Percentiles rank a stretch among this genome's conserved stretches.
phyloP scores from a whole-genome alignment of 2,329 filamentous ascomycete species.

The Colletotrichum sp. region DNA sequence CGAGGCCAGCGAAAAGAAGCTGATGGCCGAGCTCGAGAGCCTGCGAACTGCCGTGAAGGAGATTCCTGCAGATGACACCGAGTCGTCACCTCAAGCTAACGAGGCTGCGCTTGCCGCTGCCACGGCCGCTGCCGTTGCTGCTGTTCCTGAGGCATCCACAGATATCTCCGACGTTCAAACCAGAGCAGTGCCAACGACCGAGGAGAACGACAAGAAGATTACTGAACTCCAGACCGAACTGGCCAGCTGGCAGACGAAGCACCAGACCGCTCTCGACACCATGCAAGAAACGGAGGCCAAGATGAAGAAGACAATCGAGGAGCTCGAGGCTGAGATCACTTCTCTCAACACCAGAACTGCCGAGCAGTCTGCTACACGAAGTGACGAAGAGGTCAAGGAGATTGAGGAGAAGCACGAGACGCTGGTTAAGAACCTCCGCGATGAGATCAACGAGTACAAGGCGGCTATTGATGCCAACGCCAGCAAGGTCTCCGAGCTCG shows the following conservation, averaged over 20 bases:
- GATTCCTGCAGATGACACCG: background rate
- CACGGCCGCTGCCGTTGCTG: background rate
- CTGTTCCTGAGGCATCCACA: slow-evolving; percentile 13
- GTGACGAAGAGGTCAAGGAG: slow-evolving; percentile 51
- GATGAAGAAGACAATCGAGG: slow-evolving; percentile 73
- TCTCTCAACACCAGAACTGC: slow-evolving; percentile 58
- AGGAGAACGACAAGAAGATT: slow-evolving; percentile 62
- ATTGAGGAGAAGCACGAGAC: slow-evolving; percentile 61
- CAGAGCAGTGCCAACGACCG: slow-evolving; percentile 34
- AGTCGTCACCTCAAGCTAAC: background rate
- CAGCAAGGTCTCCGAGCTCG: slow-evolving; percentile 74
- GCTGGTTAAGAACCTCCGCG: slow-evolving; percentile 67
- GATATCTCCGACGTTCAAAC: slow-evolving; percentile 33
- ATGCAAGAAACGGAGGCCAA: slow-evolving; percentile 76
- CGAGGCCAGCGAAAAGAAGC: slow-evolving; percentile 74
- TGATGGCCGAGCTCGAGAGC: slow-evolving; percentile 72
- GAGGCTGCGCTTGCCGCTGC: slow-evolving; percentile 17
- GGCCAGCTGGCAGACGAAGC: slow-evolving; percentile 76
- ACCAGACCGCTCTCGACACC: slow-evolving; percentile 71
- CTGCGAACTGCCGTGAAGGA: slow-evolving; percentile 61
- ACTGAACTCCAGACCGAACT: slow-evolving; percentile 74
- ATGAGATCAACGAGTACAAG: slow-evolving; percentile 83
- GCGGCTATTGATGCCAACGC: slow-evolving; percentile 72
- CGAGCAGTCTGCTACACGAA: slow-evolving; percentile 43
- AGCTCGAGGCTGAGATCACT: slow-evolving; percentile 69